phyloP scores from a whole-genome alignment of 2,329 filamentous ascomycete species.

The Fusarium sp. region DNA sequence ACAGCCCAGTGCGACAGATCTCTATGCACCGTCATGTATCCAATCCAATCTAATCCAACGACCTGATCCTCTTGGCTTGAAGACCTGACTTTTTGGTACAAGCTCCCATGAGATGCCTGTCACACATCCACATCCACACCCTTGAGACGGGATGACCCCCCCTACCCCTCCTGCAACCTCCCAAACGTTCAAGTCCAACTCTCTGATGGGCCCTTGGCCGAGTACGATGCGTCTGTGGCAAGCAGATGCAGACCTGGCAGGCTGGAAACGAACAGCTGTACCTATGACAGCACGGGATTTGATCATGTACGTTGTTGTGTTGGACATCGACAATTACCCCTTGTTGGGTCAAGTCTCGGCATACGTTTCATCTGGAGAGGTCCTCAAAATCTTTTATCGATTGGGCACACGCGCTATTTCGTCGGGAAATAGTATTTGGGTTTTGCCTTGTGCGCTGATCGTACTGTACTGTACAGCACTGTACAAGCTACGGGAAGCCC shows the following conservation, averaged over 20 bases:
- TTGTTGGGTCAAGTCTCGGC: constrained; percentile 37
- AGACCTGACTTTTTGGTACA: constrained; percentile 7
- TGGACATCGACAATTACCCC: constrained; percentile 3
- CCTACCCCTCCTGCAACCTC: constrained; percentile 39
- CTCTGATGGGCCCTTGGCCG: constrained; percentile 19
- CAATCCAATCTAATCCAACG: not conserved
- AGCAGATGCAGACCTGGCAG: constrained; percentile 17
- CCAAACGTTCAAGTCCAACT: constrained; percentile 25
- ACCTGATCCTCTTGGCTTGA: constrained; percentile 3
- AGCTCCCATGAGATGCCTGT: constrained; percentile 31
- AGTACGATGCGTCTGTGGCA: constrained; percentile 29
- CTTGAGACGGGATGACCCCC: constrained; percentile 43
- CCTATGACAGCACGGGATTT: not conserved
- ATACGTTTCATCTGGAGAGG: constrained; percentile 38
- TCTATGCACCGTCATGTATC: constrained; percentile 26
- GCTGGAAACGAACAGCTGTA: not conserved
- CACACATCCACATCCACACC: constrained; percentile 37
- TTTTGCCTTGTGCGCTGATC: constrained; percentile 22
- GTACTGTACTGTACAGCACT: not conserved
- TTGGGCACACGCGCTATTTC: constrained; percentile 32
- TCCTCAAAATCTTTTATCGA: constrained; percentile 28
- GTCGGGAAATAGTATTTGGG: constrained; percentile 28
- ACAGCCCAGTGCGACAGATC: constrained; percentile 34
- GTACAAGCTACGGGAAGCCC: not conserved
- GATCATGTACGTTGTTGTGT: not conserved